A percentile compares a stretch with the other conserved stretches of the same genome.
phyloP scores from a whole-genome alignment of 1,284 basidiomycete genomes.

The Thelephora terrestris region DNA sequence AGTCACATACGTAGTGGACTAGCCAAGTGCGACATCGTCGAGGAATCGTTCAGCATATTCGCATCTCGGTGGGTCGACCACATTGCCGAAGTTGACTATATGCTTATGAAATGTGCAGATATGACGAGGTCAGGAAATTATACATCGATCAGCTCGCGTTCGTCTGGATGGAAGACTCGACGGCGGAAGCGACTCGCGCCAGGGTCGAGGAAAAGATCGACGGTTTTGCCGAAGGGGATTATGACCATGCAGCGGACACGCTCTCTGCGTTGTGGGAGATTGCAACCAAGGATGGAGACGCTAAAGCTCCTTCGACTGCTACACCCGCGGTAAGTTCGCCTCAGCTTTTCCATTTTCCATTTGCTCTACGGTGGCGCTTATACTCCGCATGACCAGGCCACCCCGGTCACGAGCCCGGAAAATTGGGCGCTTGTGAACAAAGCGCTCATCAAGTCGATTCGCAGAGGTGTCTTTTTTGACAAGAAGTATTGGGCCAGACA shows the following conservation, averaged over 20 bases:
- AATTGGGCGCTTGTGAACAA: no score
- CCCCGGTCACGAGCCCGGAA: no score
- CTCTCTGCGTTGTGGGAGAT: neutral
- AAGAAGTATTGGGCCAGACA: no score
- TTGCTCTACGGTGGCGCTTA: no score
- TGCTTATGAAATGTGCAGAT: neutral
- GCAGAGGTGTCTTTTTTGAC: no score
- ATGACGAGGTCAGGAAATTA: neutral
- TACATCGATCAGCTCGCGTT: neutral
- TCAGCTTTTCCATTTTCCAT: no score
- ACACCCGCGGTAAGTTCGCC: no score
- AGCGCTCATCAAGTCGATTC: no score
- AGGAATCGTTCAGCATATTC: constrained; percentile 10
- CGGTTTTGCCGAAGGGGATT: neutral
- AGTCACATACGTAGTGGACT: constrained; percentile 10
- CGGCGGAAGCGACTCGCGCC: neutral
- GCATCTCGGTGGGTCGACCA: neutral
- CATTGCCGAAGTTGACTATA: neutral
- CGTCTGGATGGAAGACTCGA: neutral
- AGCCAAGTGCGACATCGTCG: constrained; percentile 9
- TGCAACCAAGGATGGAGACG: no score
- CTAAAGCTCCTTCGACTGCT: no score
- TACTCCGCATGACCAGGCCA: no score
- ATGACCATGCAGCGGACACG: neutral
- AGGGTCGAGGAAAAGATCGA: neutral